Evolutionary conservation across 768 basidiomycete genomes (phyloP).

Genomic region (Lactarius quietus): DNA sequence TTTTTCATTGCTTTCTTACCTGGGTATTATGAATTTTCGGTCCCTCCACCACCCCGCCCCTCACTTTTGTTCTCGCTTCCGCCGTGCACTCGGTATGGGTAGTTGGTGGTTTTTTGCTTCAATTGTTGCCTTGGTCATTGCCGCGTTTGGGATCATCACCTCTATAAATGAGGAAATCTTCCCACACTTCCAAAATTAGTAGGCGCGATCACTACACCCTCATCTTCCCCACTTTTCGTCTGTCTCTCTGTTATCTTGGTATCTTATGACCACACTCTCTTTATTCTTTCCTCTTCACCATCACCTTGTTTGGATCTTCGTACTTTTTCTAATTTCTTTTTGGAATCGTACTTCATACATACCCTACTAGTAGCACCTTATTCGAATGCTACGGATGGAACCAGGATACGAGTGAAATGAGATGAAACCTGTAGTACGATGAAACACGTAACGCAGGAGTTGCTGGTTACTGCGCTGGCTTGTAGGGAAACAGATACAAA

Average conservation of each 20-base stretch:
- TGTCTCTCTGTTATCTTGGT: neutral
- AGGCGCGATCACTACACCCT: slow-evolving; percentile 7
- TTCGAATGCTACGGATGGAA: slow-evolving; percentile 14
- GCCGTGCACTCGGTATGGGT: slow-evolving; percentile 1
- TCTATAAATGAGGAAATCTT: neutral
- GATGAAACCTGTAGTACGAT: slow-evolving; percentile 16
- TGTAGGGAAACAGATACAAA: neutral
- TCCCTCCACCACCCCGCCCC: slow-evolving; percentile 3
- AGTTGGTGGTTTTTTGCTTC: slow-evolving; percentile 7
- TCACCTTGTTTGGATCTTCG: neutral
- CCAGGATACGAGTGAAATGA: neutral
- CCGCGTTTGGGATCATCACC: slow-evolving; percentile 9
- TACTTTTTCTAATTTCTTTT: neutral
- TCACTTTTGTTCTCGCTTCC: neutral
- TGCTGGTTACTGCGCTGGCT: neutral
- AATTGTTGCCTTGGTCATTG: neutral
- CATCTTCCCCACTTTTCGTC: neutral
- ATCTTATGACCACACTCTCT: slow-evolving; percentile 4
- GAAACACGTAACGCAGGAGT: slow-evolving; percentile 6
- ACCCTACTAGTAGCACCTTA: slow-evolving; percentile 10
- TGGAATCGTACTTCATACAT: slow-evolving; percentile 12
- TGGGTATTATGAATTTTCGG: slow-evolving; percentile 2
- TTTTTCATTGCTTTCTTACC: neutral
- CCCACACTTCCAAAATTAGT: slow-evolving; percentile 15
- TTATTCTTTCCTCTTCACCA: neutral